Conservation (phyloP, 768 basidiomycete genomes). For the Boletus tylopilopsis region DNA sequence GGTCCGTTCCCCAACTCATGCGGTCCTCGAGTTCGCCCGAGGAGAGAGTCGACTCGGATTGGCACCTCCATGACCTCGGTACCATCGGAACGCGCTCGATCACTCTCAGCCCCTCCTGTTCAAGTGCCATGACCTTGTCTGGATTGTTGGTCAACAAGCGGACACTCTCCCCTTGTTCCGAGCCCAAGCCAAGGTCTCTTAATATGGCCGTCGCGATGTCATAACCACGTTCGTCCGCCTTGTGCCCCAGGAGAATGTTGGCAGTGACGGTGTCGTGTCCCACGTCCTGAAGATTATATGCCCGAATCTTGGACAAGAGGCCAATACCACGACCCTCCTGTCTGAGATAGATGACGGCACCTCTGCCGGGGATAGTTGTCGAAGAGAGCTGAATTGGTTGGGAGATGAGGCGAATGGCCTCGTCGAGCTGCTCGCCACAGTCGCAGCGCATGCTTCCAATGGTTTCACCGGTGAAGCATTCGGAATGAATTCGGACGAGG, state of each 20-base stretch:
- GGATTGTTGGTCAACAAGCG: constrained; percentile 95
- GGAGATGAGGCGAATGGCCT: constrained; percentile 89
- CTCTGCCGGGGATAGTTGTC: constrained; percentile 69
- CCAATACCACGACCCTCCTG: constrained; percentile 99
- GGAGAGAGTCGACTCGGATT: constrained; percentile 12
- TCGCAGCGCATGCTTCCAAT: constrained; percentile 98
- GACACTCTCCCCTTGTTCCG: constrained; percentile 53
- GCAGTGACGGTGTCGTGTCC: constrained; percentile 99
- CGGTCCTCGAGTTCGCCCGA: constrained; percentile 29
- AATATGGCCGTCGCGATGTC: constrained; percentile 89
- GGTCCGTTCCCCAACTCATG: constrained; percentile 72
- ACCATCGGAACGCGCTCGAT: constrained; percentile 91
- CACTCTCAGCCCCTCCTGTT: constrained; percentile 75
- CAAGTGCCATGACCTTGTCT: constrained; percentile 88
- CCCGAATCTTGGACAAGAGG: constrained; percentile 89
- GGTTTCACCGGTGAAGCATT: constrained; percentile 98
- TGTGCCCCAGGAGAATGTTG: constrained; percentile 91
- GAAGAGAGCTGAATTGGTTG: constrained; percentile 53
- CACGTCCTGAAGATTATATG: constrained; percentile 96
- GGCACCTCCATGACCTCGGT: constrained; percentile 74
- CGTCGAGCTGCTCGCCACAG: constrained; percentile 97
- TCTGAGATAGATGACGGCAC: constrained; percentile 90
- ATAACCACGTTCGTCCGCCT: constrained; percentile 92
- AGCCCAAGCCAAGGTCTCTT: constrained; percentile 77
- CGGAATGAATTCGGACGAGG: constrained; percentile 93